Conservation (phyloP, 2,329 filamentous ascomycete genomes). For the Fusarium brevicatenulatum region DNA sequence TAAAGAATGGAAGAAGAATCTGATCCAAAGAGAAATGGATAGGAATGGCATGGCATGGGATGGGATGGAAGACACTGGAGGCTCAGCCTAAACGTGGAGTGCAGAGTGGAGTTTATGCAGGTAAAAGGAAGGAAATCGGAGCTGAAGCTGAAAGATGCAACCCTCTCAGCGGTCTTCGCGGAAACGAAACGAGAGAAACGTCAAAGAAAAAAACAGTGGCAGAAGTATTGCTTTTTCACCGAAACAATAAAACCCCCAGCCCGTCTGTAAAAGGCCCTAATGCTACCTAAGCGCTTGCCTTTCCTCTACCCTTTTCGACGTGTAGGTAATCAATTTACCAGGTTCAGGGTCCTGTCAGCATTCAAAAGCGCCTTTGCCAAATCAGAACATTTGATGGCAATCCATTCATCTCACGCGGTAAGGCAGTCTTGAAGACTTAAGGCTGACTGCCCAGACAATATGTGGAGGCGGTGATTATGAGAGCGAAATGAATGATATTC, state of each 20-base stretch:
- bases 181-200: neutral
- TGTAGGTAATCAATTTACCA: constrained; percentile 7
- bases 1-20: constrained; percentile 5
- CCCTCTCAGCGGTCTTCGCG: neutral
- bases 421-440: constrained; percentile 27
- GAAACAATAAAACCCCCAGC: neutral
- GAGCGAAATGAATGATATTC: neutral
- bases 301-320: neutral
- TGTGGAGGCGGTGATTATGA: neutral
- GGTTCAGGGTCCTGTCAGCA: constrained; percentile 30
- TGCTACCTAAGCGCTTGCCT: neutral
- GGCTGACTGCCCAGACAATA: constrained; percentile 26
- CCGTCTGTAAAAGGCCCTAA: neutral
- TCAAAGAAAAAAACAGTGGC: neutral
- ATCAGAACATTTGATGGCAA: constrained; percentile 16
- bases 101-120: constrained; percentile 38
- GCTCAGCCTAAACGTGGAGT: constrained; percentile 30
- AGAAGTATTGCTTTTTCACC: neutral
- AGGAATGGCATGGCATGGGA: constrained; percentile 2
- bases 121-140: constrained; percentile 18
- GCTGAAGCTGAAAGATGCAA: constrained; percentile 15
- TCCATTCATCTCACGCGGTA: constrained; percentile 21
- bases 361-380: constrained; percentile 25
- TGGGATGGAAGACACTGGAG: constrained; percentile 7
- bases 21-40: neutral